Conservation (phyloP, 2,329 filamentous ascomycete genomes). For the Penicillium olsonii region DNA sequence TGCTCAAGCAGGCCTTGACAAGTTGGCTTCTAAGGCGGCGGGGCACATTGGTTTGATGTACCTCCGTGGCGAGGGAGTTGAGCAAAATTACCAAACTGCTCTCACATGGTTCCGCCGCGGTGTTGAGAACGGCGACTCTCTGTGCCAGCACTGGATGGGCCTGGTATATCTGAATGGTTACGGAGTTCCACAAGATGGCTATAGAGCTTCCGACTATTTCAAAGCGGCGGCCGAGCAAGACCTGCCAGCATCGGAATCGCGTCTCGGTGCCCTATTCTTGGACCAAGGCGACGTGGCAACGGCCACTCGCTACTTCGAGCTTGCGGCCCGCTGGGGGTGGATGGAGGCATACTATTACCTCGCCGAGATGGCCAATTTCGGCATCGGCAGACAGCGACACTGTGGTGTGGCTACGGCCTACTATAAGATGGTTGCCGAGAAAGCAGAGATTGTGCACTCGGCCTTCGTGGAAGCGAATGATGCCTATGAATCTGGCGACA, state of each 20-base stretch:
- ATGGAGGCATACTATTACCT: slow-evolving; percentile 92
- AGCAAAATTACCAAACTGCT: slow-evolving; percentile 75
- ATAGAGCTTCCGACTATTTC: slow-evolving; percentile 73
- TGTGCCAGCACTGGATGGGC: slow-evolving; percentile 82
- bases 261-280: slow-evolving; percentile 79
- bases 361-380: slow-evolving; percentile 80
- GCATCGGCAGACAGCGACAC: slow-evolving; percentile 75
- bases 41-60: slow-evolving; percentile 89
- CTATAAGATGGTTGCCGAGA: slow-evolving; percentile 78
- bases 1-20: slow-evolving; percentile 70
- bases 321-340: slow-evolving; percentile 77
- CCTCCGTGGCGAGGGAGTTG: slow-evolving; percentile 79
- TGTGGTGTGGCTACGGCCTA: slow-evolving; percentile 77
- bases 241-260: slow-evolving; percentile 75
- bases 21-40: slow-evolving; percentile 77
- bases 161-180: slow-evolving; percentile 81
- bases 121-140: slow-evolving; percentile 70
- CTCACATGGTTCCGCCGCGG: slow-evolving; percentile 82
- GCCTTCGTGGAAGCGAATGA: slow-evolving; percentile 81
- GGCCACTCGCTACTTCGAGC: slow-evolving; percentile 83
- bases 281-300: slow-evolving; percentile 83
- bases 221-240: slow-evolving; percentile 80
- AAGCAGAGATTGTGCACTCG: slow-evolving; percentile 71
- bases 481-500: slow-evolving; percentile 76
- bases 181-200: slow-evolving; percentile 68